Percentiles rank a stretch among this genome's conserved stretches.
These are phyloP conservation scores for Xylaria flabelliformis DNA, from an alignment of 495 filamentous ascomycete species.

Conservation along the genomic window DNA sequence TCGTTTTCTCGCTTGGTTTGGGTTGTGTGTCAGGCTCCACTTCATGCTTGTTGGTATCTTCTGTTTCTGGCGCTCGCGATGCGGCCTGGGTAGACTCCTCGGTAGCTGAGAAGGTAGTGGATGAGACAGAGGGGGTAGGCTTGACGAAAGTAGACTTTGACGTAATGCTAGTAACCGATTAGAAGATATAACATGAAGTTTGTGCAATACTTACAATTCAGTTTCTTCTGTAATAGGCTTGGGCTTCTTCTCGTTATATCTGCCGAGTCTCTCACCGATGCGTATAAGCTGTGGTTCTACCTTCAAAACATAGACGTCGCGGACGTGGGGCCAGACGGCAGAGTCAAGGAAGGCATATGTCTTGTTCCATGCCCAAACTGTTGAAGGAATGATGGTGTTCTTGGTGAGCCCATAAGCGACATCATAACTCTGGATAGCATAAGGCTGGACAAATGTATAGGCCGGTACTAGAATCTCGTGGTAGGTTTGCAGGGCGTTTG, in stretches of 20 bases:
- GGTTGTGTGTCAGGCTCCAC: slow-evolving; percentile 25
- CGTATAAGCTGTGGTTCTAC: slow-evolving; percentile 94
- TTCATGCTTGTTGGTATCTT: slow-evolving; percentile 17
- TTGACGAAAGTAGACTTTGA: slow-evolving; percentile 45
- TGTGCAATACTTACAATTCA: slow-evolving; percentile 31
- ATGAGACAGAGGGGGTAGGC: slow-evolving; percentile 42
- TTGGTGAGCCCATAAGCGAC: slow-evolving; percentile 69
- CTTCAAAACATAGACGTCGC: slow-evolving; percentile 82
- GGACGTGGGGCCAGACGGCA: slow-evolving; percentile 78
- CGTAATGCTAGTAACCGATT: slow-evolving; percentile 18
- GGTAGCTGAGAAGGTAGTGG: slow-evolving; percentile 25
- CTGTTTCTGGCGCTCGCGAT: not conserved
- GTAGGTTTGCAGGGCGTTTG: slow-evolving; percentile 68
- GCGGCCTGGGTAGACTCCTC: slow-evolving; percentile 18
- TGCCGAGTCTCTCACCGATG: slow-evolving; percentile 87
- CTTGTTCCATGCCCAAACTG: slow-evolving; percentile 70
- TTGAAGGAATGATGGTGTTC: slow-evolving; percentile 75
- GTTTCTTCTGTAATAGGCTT: slow-evolving; percentile 31
- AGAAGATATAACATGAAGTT: slow-evolving; percentile 1
- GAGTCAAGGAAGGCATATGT: slow-evolving; percentile 71
- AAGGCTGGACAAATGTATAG: slow-evolving; percentile 74
- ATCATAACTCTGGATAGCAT: slow-evolving; percentile 71
- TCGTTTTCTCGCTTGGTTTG: slow-evolving; percentile 34
- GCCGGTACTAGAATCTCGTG: slow-evolving; percentile 76
- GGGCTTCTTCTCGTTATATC: slow-evolving; percentile 58